These are phyloP conservation scores for Globisporangium rhizosaccharum DNA, from an alignment of 352 stramenopile species.

Conservation along the genomic window DNA sequence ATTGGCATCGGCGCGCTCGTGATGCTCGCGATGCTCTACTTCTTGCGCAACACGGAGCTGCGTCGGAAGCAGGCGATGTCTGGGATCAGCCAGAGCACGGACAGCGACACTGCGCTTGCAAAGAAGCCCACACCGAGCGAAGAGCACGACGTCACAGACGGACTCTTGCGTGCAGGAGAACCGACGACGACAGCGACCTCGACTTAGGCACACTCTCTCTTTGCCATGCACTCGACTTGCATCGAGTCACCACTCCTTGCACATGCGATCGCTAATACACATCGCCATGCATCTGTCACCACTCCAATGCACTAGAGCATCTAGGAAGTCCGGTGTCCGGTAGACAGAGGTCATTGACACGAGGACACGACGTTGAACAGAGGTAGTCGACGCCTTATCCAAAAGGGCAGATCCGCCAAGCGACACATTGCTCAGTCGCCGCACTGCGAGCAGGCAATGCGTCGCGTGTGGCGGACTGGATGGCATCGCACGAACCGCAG, in stretches of 20 bases:
- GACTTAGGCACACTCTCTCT: too few species aligned
- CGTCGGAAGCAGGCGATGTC: slow-evolving; percentile 1
- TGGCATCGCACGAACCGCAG: neutral
- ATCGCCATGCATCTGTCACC: too few species aligned
- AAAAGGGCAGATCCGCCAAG: neutral
- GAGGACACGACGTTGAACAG: too few species aligned
- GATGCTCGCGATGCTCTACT: slow-evolving; percentile 1
- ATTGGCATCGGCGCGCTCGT: slow-evolving; percentile 1
- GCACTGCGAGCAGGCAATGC: neutral
- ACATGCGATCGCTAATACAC: too few species aligned
- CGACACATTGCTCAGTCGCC: too few species aligned
- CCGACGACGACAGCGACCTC: neutral
- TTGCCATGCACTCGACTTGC: too few species aligned
- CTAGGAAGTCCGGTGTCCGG: too few species aligned
- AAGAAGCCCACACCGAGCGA: neutral
- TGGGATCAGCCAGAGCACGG: neutral
- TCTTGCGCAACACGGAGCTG: slow-evolving; percentile 5
- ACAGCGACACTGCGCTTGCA: neutral
- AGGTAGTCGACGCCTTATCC: neutral
- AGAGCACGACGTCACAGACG: slow-evolving; percentile 3
- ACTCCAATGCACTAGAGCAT: too few species aligned
- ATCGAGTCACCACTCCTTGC: too few species aligned
- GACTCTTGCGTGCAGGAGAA: neutral
- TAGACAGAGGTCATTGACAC: too few species aligned
- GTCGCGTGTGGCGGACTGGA: neutral